phyloP scores from a whole-genome alignment of 2,329 filamentous ascomycete species.

The Diaporthe ampelina region DNA sequence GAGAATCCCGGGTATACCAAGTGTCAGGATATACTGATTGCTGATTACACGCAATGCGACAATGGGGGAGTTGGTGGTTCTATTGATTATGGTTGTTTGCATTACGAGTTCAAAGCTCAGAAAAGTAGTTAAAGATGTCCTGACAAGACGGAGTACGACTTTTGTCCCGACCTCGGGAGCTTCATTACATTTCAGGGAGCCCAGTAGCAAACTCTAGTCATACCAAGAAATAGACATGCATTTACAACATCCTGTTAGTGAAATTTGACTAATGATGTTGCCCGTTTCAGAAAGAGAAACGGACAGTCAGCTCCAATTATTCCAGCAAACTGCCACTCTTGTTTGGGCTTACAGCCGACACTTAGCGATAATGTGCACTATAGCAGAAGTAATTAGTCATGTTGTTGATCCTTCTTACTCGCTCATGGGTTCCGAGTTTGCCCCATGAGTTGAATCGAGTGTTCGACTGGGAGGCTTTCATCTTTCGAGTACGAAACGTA shows the following conservation, averaged over 20 bases:
- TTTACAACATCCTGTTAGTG: not conserved
- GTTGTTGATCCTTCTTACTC: slow-evolving; percentile 6
- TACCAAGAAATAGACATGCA: not conserved
- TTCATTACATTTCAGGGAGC: not conserved
- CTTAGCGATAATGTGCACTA: slow-evolving; percentile 9
- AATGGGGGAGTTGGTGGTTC: slow-evolving; percentile 20
- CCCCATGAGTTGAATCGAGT: not conserved
- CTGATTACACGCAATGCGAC: slow-evolving; percentile 13
- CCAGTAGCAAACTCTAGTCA: slow-evolving; percentile 12
- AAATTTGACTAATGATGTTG: not conserved
- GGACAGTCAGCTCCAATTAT: not conserved
- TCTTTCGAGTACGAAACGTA: not conserved
- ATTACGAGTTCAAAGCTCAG: slow-evolving; percentile 20
- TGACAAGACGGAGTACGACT: not conserved
- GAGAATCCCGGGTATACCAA: not conserved
- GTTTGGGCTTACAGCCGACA: no score
- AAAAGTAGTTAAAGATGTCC: slow-evolving; percentile 12
- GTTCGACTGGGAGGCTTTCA: not conserved
- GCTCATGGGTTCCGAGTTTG: not conserved
- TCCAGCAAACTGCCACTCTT: not conserved
- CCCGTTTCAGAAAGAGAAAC: slow-evolving; percentile 14
- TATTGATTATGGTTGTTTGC: slow-evolving; percentile 8
- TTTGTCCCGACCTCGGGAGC: slow-evolving; percentile 1
- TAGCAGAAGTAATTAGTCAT: slow-evolving; percentile 12
- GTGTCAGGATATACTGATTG: slow-evolving; percentile 15